phyloP scores from a whole-genome alignment of 2,329 filamentous ascomycete species.

The Chaetomium strumarium region DNA sequence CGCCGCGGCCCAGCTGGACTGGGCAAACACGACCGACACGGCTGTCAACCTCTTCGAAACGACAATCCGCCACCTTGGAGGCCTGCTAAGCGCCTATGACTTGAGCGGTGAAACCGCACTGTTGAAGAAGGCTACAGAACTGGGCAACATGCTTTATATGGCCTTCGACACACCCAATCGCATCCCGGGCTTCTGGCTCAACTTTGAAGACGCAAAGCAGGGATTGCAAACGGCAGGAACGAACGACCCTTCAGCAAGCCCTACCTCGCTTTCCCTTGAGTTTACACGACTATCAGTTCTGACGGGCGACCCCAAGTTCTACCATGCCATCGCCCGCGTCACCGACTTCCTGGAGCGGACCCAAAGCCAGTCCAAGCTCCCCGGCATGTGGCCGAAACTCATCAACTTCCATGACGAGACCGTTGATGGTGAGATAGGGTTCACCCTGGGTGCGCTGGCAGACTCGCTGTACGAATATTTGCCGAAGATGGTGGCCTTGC shows the following conservation, averaged over 20 bases:
- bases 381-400: constrained; percentile 68
- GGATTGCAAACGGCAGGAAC: constrained; percentile 32
- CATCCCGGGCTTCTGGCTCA: constrained; percentile 52
- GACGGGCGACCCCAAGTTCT: constrained; percentile 63
- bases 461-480: constrained; percentile 57
- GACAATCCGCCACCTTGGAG: constrained; percentile 42
- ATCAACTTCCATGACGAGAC: constrained; percentile 53
- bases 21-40: constrained; percentile 35
- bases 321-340: constrained; percentile 69
- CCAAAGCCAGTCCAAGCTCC: constrained; percentile 64
- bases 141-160: constrained; percentile 43
- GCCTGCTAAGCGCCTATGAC: constrained; percentile 41
- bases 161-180: constrained; percentile 45
- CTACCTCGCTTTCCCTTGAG: constrained; percentile 61
- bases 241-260: constrained; percentile 33
- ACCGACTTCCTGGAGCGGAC: constrained; percentile 62
- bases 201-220: constrained; percentile 37
- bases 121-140: constrained; percentile 39
- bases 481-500: constrained; percentile 57
- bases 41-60: constrained; percentile 42
- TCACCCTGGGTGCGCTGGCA: constrained; percentile 48
- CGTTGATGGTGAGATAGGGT: constrained; percentile 35
- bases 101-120: constrained; percentile 37
- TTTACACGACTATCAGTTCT: constrained; percentile 66
- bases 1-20: constrained; percentile 46